Percentiles rank a stretch among this genome's conserved stretches.
These are phyloP conservation scores for Boletales sp. DNA, from an alignment of 768 basidiomycete species.

Conservation along the genomic window DNA sequence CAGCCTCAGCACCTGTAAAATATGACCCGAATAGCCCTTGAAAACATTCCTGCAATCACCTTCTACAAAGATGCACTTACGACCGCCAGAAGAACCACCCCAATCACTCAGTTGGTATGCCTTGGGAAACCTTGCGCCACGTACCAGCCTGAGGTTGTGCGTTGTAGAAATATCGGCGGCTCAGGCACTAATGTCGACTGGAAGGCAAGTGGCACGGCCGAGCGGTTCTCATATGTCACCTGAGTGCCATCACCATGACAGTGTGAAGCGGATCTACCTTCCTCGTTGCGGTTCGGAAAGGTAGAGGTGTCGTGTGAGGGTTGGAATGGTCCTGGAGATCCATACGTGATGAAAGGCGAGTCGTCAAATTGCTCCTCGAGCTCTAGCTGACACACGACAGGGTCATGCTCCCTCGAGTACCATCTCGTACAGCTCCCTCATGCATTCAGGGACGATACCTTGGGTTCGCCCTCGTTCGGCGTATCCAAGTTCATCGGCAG, in stretches of 20 bases:
- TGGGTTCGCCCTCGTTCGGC: slow-evolving; percentile 7
- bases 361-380: background rate
- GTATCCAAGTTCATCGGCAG: slow-evolving; percentile 18
- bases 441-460: slow-evolving; percentile 20
- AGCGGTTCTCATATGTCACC: slow-evolving; percentile 1
- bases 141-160: slow-evolving; percentile 81
- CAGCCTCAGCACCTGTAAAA: background rate
- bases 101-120: slow-evolving; percentile 80
- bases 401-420: slow-evolving; percentile 87
- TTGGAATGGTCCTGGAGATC: slow-evolving; percentile 79
- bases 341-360: slow-evolving; percentile 79
- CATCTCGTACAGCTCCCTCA: slow-evolving; percentile 67
- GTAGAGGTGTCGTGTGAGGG: slow-evolving; percentile 91
- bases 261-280: slow-evolving; percentile 91
- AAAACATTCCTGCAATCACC: slow-evolving; percentile 69
- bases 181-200: slow-evolving; percentile 81
- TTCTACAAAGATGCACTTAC: slow-evolving; percentile 75
- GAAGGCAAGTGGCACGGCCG: slow-evolving; percentile 55
- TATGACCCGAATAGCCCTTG: slow-evolving; percentile 72
- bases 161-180: slow-evolving; percentile 79
- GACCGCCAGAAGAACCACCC: slow-evolving; percentile 55
- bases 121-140: slow-evolving; percentile 71
- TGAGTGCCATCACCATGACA: slow-evolving; percentile 28
- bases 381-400: slow-evolving; percentile 34
- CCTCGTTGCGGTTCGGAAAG: slow-evolving; percentile 75